These are phyloP conservation scores for Clarkia xantiana DNA, from an alignment of 345 rosid species.

Conservation along the genomic window DNA sequence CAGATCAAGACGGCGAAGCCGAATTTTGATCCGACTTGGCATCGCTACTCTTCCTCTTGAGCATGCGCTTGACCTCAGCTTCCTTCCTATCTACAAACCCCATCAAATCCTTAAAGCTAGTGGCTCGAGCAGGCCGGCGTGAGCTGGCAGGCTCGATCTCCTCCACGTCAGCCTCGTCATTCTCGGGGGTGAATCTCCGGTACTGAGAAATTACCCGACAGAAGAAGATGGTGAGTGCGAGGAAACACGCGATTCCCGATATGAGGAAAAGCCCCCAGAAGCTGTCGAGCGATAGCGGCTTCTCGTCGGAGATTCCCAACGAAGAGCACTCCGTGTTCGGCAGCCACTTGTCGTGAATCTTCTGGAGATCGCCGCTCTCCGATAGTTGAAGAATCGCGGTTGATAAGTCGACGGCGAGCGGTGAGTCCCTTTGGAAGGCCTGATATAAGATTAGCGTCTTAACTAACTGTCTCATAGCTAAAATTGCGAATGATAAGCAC, in stretches of 20 bases:
- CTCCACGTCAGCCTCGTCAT: slow-evolving; percentile 20
- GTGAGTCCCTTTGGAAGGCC: slow-evolving; percentile 93
- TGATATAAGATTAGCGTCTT: too few species aligned
- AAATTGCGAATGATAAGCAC: too few species aligned
- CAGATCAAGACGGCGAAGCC: slow-evolving; percentile 21
- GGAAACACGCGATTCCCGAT: slow-evolving; percentile 45
- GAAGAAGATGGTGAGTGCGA: slow-evolving; percentile 42
- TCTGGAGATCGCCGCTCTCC: slow-evolving; percentile 74
- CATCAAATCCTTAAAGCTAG: slow-evolving; percentile 11
- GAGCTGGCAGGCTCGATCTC: slow-evolving; percentile 9
- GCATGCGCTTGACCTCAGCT: slow-evolving; percentile 23
- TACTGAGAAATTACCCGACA: slow-evolving; percentile 42
- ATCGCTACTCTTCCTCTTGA: slow-evolving; percentile 32
- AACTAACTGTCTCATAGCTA: too few species aligned
- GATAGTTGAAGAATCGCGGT: slow-evolving; percentile 80
- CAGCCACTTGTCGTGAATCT: slow-evolving; percentile 72
- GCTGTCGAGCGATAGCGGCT: slow-evolving; percentile 48
- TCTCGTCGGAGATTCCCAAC: slow-evolving; percentile 21
- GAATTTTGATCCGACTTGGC: slow-evolving; percentile 19
- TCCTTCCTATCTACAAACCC: slow-evolving; percentile 15
- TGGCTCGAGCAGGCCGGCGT: neutral
- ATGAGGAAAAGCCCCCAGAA: slow-evolving; percentile 91
- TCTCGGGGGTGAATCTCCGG: slow-evolving; percentile 37
- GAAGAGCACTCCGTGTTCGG: slow-evolving; percentile 27
- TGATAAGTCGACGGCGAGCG: slow-evolving; percentile 79